Evolutionary conservation across 192 early-diverging fungal genomes (phyloP), one percentile per base, ranked within the genome.

Genomic region (Coemansia sp.): DNA sequence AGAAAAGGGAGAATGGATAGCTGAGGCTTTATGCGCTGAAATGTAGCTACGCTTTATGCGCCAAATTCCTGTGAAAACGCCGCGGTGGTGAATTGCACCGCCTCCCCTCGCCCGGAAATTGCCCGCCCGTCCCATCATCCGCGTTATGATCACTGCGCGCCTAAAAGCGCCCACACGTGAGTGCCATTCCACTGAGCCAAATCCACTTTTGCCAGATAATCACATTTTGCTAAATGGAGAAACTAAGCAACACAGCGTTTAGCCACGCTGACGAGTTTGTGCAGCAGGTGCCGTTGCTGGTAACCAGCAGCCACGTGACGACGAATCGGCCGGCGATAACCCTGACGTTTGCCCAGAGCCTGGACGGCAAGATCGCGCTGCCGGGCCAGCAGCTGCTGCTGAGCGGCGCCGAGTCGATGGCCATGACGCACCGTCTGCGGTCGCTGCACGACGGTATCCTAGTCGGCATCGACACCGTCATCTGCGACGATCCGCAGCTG

Each of bases 261-360:
- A 23, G 23, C 37, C 66, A 65, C 19, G 67, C 69, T 48, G 52
- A 27, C 12, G 41, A 55, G 2, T 72, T 66, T 65, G 58, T 66
- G 19, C 24, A 27, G 32, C 55, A 6, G 11, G 22, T 60, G 39
- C 58, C 58, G 19, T 41, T 47, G 58, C 43, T 45, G 10, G 14
- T 23, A 15, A 25, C 58, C 60, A 56, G 22, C 48, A 29, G 49
- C 55, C 72, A 49, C 11, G 14, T 21, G 29, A 54, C 65, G 53
- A 15, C 25, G 2, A 17, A 3, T 17, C 48, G 37, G 38, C 52
- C 86, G 86, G 8, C 85, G 69, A 82, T 94, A 9, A 95, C 93
- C 0, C 79, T 97, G 49, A 97, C 94, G 2, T 97, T 83, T 80
- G 93, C 93, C 1, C 94, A 97, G 75, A 90, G 92, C 64, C 80